Evolutionary conservation across 768 basidiomycete genomes (phyloP).

Genomic region (Pholiota molesta): DNA sequence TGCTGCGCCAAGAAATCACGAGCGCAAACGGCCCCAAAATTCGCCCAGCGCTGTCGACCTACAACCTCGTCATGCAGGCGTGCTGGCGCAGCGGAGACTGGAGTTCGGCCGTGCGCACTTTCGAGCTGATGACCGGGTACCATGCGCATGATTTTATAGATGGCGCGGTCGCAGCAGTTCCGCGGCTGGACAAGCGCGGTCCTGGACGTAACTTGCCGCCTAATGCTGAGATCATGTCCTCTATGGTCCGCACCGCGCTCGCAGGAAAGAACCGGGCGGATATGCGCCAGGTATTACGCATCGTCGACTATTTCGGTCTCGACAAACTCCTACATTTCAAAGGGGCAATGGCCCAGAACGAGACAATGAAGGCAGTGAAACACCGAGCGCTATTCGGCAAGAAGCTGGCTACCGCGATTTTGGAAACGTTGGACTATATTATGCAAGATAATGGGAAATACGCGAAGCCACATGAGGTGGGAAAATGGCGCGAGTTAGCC

Average conservation of each 20-base stretch:
- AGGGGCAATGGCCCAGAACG: conserved; percentile 21
- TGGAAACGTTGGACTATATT: conserved; percentile 42
- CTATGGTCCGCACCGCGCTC: conserved; percentile 61
- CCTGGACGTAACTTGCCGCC: conserved; percentile 48
- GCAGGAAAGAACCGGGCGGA: conserved; percentile 50
- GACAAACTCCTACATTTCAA: conserved; percentile 34
- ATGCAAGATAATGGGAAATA: conserved; percentile 24
- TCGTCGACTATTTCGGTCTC: conserved; percentile 51
- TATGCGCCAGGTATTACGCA: conserved; percentile 63
- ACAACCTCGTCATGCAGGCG: conserved; percentile 60
- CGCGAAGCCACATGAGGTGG: conserved; percentile 26
- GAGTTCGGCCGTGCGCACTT: conserved; percentile 54
- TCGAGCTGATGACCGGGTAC: conserved; percentile 77
- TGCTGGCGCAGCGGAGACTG: conserved; percentile 72
- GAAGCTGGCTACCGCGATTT: conserved; percentile 51
- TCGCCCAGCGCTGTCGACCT: conserved; percentile 52
- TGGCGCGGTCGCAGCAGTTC: conserved; percentile 38
- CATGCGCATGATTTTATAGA: conserved; percentile 57
- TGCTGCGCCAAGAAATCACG: conserved; percentile 57
- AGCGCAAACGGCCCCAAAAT: conserved; percentile 49
- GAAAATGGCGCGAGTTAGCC: conserved; percentile 32
- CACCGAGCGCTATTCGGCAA: conserved; percentile 42
- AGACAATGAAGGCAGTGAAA: conserved; percentile 36
- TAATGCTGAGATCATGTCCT: conserved; percentile 56
- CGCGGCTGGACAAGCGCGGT: conserved; percentile 44